Conservation (phyloP, 495 filamentous ascomycete genomes). For the Penicillium malachiteum region DNA sequence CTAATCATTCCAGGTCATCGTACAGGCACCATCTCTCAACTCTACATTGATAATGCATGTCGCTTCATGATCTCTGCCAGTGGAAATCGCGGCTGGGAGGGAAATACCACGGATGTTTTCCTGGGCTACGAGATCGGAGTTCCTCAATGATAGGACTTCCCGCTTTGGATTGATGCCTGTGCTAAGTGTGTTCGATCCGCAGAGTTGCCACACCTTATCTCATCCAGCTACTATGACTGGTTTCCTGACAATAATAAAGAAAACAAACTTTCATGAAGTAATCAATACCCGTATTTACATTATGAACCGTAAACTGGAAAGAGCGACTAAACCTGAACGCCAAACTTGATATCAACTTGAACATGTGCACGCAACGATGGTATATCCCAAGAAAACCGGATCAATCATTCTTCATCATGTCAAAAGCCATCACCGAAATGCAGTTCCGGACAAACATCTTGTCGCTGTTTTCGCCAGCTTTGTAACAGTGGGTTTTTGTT, state of each 20-base stretch:
- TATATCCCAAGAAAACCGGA: background rate
- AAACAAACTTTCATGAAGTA: background rate
- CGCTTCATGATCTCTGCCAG: constrained; percentile 87
- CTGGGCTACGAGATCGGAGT: constrained; percentile 90
- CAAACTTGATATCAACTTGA: background rate
- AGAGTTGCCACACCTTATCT: no score
- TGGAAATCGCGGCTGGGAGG: constrained; percentile 95
- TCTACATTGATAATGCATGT: constrained; percentile 85
- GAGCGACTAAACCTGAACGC: background rate
- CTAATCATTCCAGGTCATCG: constrained; percentile 92
- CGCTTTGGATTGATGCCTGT: no score
- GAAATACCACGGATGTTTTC: constrained; percentile 83
- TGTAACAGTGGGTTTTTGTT: constrained; percentile 39
- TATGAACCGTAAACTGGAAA: background rate
- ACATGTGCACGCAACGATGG: background rate
- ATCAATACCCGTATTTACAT: background rate
- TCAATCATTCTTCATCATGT: constrained; percentile 24
- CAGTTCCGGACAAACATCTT: constrained; percentile 39
- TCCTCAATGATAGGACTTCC: constrained; percentile 28
- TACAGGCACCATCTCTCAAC: constrained; percentile 80
- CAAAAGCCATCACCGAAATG: constrained; percentile 30
- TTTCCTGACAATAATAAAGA: background rate
- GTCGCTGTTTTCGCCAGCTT: constrained; percentile 37
- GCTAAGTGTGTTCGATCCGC: no score
- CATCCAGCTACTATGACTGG: background rate